Conservation (phyloP, 805 yeast species). For the Candida maesae region DNA sequence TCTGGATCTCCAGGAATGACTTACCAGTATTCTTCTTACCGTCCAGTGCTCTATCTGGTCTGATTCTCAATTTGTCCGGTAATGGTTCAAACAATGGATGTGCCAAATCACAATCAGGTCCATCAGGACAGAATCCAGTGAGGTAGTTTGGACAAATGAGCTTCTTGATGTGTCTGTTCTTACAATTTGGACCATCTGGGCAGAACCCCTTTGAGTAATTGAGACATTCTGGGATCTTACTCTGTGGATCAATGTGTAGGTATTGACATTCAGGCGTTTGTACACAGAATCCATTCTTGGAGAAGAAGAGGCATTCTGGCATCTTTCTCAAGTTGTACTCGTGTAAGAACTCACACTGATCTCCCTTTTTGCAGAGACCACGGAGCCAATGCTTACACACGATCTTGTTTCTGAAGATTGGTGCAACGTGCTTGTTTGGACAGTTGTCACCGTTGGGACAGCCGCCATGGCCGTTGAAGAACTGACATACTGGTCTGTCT, state of each 20-base stretch:
- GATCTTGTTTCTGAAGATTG: constrained; percentile 64
- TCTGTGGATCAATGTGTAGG: constrained; percentile 84
- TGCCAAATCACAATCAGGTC: constrained; percentile 62
- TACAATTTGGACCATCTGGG: constrained; percentile 84
- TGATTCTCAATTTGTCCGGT: constrained; percentile 37
- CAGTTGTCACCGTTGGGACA: constrained; percentile 88
- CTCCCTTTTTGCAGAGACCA: constrained; percentile 95
- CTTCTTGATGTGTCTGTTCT: constrained; percentile 73
- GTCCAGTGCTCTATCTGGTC: constrained; percentile 29
- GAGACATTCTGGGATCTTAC: constrained; percentile 83
- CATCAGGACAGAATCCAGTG: constrained; percentile 92
- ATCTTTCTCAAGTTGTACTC: constrained; percentile 90
- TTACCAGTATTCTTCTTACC: constrained; percentile 14
- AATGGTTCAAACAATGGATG: constrained; percentile 74
- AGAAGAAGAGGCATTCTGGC: constrained; percentile 93
- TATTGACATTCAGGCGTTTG: constrained; percentile 94
- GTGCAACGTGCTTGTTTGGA: constrained; percentile 79
- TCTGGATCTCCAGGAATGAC: constrained; percentile 25
- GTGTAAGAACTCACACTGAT: constrained; percentile 92
- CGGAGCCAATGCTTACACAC: constrained; percentile 98
- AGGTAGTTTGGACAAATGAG: constrained; percentile 74
- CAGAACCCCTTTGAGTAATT: constrained; percentile 88
- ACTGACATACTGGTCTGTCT: constrained; percentile 83
- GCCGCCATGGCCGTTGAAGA: constrained; percentile 57
- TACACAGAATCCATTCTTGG: constrained; percentile 79